Percentiles rank a stretch among this genome's conserved stretches.
Conservation (phyloP, 169 alveolate genomes). For the Plasmodium fragile region DNA sequence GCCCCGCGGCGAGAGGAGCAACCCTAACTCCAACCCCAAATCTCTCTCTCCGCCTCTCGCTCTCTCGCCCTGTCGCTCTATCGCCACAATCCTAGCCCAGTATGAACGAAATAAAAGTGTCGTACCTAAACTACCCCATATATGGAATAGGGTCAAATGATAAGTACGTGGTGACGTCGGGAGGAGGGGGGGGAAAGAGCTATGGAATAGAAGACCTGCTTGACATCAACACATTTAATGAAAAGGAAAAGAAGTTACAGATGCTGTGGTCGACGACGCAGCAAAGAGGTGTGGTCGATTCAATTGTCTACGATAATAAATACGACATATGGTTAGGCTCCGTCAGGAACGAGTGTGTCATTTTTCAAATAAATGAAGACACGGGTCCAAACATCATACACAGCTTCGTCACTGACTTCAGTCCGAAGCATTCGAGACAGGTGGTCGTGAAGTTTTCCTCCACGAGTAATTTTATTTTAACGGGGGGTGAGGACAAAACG, state of each 20-base stretch:
- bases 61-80: no score
- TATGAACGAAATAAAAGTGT: constrained; percentile 64
- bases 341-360: constrained; percentile 78
- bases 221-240: constrained; percentile 68
- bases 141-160: constrained; percentile 82
- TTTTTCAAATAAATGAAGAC: constrained; percentile 78
- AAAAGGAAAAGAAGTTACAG: constrained; percentile 52
- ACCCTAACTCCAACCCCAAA: not conserved
- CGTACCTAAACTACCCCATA: constrained; percentile 70
- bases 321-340: constrained; percentile 86
- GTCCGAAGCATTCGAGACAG: constrained; percentile 78
- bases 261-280: constrained; percentile 62
- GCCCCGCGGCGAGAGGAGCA: constrained; percentile 1
- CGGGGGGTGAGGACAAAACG: constrained; percentile 83
- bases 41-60: not conserved
- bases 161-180: constrained; percentile 84
- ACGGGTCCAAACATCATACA: constrained; percentile 78
- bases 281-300: constrained; percentile 72
- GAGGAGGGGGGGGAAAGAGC: constrained; percentile 88
- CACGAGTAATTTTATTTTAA: constrained; percentile 73
- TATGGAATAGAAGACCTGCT: constrained; percentile 84
- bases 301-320: constrained; percentile 35
- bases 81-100: no score
- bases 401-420: constrained; percentile 75
- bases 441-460: constrained; percentile 70